phyloP scores from a whole-genome alignment of 768 basidiomycete genomes.

The Rhizopogon vesiculosus region DNA sequence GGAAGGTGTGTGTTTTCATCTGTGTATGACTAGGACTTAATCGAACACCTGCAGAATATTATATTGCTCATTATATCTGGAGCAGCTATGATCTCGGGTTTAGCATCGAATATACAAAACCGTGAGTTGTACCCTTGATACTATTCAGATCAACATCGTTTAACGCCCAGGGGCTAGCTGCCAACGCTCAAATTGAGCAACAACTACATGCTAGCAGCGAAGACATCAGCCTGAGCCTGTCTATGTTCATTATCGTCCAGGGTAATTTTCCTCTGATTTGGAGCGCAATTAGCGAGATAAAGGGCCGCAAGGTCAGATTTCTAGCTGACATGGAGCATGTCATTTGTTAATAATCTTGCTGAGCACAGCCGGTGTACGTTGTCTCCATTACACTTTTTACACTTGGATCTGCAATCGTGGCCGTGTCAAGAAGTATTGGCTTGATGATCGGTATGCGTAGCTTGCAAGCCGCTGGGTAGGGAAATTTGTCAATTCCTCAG shows the following conservation, averaged over 20 bases:
- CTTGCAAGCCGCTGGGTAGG: conserved; percentile 61
- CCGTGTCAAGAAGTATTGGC: conserved; percentile 49
- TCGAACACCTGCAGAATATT: conserved; percentile 7
- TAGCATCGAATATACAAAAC: conserved; percentile 24
- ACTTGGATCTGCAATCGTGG: conserved; percentile 54
- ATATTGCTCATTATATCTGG: conserved; percentile 20
- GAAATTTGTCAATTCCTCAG: background rate
- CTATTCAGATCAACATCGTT: conserved; percentile 18
- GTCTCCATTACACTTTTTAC: conserved; percentile 48
- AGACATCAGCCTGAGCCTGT: conserved; percentile 64
- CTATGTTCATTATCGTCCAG: conserved; percentile 68
- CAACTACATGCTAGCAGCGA: conserved; percentile 56
- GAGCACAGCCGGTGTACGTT: conserved; percentile 47
- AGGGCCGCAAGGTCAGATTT: conserved; percentile 58
- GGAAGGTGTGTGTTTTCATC: conserved; percentile 39
- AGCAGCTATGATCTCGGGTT: conserved; percentile 25
- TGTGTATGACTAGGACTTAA: background rate
- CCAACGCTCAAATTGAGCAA: conserved; percentile 58
- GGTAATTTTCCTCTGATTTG: conserved; percentile 56
- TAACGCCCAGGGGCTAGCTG: conserved; percentile 38
- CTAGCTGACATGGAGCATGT: background rate
- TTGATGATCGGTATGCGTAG: conserved; percentile 64
- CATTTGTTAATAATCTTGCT: background rate
- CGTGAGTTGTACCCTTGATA: conserved; percentile 11
- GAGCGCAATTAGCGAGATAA: conserved; percentile 42